Evolutionary conservation across 2,329 filamentous ascomycete species (phyloP).

Genomic region (Bipolaris bicolor): DNA sequence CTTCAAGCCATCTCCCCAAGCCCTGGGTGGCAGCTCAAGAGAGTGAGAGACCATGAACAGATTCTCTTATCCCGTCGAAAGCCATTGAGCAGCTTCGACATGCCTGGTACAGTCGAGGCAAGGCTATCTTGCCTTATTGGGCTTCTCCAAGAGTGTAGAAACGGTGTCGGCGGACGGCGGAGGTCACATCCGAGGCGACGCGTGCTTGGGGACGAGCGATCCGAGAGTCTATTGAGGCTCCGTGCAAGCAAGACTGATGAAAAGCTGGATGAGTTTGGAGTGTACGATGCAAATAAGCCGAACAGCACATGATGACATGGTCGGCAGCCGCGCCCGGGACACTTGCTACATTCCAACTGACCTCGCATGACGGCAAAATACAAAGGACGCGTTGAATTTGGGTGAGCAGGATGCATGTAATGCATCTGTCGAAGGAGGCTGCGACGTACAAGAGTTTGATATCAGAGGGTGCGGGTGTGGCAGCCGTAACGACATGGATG

Average conservation of each 20-base stretch:
- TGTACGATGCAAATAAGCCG: neutral
- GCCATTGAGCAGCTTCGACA: neutral
- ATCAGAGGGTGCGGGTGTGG: slow-evolving; percentile 17
- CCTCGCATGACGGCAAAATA: neutral
- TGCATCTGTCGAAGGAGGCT: slow-evolving; percentile 2
- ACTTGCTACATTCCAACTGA: neutral
- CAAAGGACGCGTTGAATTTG: neutral
- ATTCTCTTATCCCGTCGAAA: neutral
- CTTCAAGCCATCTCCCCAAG: slow-evolving; percentile 1
- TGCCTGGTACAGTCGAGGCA: neutral
- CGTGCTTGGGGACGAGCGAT: neutral
- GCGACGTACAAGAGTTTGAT: slow-evolving; percentile 9
- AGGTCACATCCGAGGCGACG: neutral
- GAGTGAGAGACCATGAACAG: slow-evolving; percentile 4
- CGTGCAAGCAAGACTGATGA: neutral
- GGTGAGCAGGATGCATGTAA: neutral
- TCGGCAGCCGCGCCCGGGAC: slow-evolving; percentile 5
- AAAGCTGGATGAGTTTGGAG: neutral
- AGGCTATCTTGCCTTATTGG: neutral
- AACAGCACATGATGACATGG: neutral
- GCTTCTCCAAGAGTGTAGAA: neutral
- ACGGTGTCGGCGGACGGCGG: neutral
- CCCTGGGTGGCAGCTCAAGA: slow-evolving; percentile 2
- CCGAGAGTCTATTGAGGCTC: neutral
- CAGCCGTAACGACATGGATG: slow-evolving; percentile 25